Percentiles rank a stretch among this genome's conserved stretches.
These are phyloP conservation scores for Diaporthe humulicola DNA, from an alignment of 2,329 filamentous ascomycete genomes.

Conservation along the genomic window DNA sequence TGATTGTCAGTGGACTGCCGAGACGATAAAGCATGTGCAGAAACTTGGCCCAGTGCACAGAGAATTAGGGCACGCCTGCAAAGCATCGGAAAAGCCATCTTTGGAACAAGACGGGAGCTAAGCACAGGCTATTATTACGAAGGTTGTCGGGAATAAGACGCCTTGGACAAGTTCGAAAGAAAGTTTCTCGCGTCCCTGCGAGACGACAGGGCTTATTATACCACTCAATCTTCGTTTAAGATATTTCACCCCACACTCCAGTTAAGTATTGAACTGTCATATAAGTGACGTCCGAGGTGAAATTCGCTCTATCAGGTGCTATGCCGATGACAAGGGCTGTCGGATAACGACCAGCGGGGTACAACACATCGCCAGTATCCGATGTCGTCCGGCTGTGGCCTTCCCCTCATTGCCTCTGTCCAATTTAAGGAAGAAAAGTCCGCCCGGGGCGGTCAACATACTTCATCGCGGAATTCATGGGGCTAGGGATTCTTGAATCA, in stretches of 20 bases:
- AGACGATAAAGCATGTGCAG: background rate
- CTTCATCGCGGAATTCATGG: background rate
- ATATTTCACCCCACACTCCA: background rate
- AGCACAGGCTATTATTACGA: background rate
- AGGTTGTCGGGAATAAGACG: background rate
- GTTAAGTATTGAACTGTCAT: background rate
- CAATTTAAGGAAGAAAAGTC: background rate
- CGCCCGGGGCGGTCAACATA: background rate
- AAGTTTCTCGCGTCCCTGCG: no score
- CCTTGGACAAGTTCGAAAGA: no score
- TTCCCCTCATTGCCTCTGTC: background rate
- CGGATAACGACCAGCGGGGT: background rate
- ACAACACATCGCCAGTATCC: background rate
- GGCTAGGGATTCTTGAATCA: background rate
- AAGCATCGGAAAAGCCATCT: background rate
- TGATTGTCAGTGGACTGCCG: background rate
- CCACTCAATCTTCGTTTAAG: background rate
- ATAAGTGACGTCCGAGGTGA: background rate
- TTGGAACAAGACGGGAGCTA: background rate
- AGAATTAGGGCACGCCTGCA: background rate
- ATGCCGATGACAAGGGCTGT: background rate
- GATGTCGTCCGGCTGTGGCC: background rate
- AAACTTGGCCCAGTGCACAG: background rate
- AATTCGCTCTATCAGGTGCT: background rate
- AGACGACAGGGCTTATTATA: background rate